Evolutionary conservation across 768 basidiomycete species (phyloP), one percentile per base, ranked within the genome.

Genomic region (Podaxis pistillaris): DNA sequence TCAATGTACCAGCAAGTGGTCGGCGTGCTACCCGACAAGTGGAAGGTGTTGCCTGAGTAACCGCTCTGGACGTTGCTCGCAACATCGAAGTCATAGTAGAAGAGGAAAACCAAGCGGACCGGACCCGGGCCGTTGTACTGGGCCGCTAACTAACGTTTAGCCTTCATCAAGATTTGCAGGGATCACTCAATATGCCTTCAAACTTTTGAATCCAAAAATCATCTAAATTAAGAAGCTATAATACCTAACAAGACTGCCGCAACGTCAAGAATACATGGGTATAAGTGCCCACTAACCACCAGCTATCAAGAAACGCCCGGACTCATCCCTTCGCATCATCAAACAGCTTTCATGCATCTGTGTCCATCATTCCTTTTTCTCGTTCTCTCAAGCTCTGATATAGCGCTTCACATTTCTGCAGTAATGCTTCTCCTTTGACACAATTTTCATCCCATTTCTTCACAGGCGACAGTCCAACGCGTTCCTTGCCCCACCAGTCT

Each of bases 351-450:
- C 55, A 62, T 4, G 37, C 46, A 28, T 62, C 61, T 30, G 33
- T 38, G 36, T 65, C 65, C 55, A 61, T 51, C 24, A 55, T 60
- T n/a, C 64, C 64, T 51, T 60, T 64, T 57, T 71, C 69, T 9
- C 69, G 70, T n/a, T 62, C 65, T 64, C 69, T 75, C 57, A 79
- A 63, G 9, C 71, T 68, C 60, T 71, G 64, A 65, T 86, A 82
- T 57, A 92, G 69, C 36, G 71, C 70, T 64, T 91, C 88, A 64
- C 83, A 88, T 54, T 82, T 80, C 46, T 75, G 76, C 40, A 89
- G 68, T 40, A 92, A 70, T n/a, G 69, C 68, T 46, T 70, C 75
- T 6, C 79, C 83, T 52, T 84, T 81, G 1, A 68, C 71, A 58
- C 81, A 68, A 57, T 89, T 75, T 63, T 78, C 74, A 40, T 79